Evolutionary conservation across 73 alveolate genomes (phyloP), one percentile per base, ranked within the genome.

Genomic region (Blepharisma stoltei): DNA sequence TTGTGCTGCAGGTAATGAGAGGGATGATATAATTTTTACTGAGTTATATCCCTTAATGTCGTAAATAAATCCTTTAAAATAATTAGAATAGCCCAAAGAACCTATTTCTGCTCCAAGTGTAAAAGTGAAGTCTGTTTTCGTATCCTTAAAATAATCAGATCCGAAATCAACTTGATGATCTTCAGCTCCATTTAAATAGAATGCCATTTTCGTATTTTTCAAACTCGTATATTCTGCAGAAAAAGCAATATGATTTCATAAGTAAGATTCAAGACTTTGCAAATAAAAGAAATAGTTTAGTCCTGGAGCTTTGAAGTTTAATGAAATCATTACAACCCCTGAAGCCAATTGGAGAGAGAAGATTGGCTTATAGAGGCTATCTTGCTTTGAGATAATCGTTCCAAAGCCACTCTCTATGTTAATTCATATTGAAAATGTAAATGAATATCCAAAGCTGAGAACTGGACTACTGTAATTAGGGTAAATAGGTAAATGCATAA

Each of bases 401-500:
- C 73, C 73, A 60, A 32, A 32, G 41, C 23, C 73, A 60, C 49
- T 60, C 38, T 14, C 11, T 9, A 8, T 8, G 2, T 8, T 14
- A 25, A 60, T 38, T 38, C 73, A 60, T 14, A 25, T 9, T 14
- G 49, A 8, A 14, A 60, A n/a, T 14, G 46, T 25, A 60, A 60
- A 60, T 0, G 48, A 14, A 60, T 60, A 14, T 0, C 73, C 73
- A 60, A 60, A 25, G 18, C 14, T 8, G 23, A 60, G 23, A n/a
- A 60, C 73, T 20, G 73, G 73, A 5, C 49, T 60, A 14, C 46
- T n/a, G 23, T 18, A 60, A 8, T 60, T 38, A 60, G 73, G 18
- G 2, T n/a, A 60, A 60, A 38, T n/a, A 8, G 73, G 73, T 1
- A 60, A 38, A 14, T 9, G 14, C 73, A 60, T 20, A 18, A 20